Percentiles rank a stretch among this genome's conserved stretches.
Conservation (phyloP, 768 basidiomycete genomes). For the Pleurotus citrinopileatus region DNA sequence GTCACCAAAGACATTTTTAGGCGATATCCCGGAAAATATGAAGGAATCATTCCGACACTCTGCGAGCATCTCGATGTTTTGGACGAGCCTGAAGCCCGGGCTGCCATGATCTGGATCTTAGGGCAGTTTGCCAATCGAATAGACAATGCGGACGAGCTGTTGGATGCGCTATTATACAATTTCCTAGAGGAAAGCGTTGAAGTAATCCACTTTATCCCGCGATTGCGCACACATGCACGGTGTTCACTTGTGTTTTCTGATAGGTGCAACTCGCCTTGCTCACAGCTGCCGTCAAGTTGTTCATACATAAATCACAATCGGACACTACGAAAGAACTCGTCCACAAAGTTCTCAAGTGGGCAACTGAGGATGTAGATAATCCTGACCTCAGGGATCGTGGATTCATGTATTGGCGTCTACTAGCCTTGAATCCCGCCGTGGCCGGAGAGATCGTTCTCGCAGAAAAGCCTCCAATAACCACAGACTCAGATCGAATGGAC, state of each 20-base stretch:
- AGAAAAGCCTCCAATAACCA: conserved; percentile 96
- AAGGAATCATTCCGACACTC: conserved; percentile 90
- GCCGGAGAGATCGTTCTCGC: conserved; percentile 89
- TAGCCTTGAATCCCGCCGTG: conserved; percentile 87
- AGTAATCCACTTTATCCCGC: conserved; percentile 40
- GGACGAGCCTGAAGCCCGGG: conserved; percentile 96
- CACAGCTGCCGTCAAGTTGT: conserved; percentile 94
- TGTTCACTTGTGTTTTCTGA: background rate
- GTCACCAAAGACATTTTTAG: conserved; percentile 99
- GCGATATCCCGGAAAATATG: conserved; percentile 94
- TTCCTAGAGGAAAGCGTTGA: conserved; percentile 95
- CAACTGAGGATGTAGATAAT: conserved; percentile 97
- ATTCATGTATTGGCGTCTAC: conserved; percentile 99
- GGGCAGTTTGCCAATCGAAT: conserved; percentile 96
- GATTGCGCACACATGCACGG: background rate
- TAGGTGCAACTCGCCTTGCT: conserved; percentile 95
- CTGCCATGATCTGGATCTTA: conserved; percentile 97
- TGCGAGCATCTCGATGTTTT: conserved; percentile 90
- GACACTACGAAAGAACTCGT: conserved; percentile 87
- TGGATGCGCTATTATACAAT: conserved; percentile 87
- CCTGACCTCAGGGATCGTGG: conserved; percentile 96
- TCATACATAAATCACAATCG: conserved; percentile 83
- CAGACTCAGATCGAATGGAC: conserved; percentile 97
- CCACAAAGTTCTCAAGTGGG: conserved; percentile 94
- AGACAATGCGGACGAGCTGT: conserved; percentile 91